phyloP scores from a whole-genome alignment of 2,329 filamentous ascomycete genomes.

The Raffaelea albimanens region DNA sequence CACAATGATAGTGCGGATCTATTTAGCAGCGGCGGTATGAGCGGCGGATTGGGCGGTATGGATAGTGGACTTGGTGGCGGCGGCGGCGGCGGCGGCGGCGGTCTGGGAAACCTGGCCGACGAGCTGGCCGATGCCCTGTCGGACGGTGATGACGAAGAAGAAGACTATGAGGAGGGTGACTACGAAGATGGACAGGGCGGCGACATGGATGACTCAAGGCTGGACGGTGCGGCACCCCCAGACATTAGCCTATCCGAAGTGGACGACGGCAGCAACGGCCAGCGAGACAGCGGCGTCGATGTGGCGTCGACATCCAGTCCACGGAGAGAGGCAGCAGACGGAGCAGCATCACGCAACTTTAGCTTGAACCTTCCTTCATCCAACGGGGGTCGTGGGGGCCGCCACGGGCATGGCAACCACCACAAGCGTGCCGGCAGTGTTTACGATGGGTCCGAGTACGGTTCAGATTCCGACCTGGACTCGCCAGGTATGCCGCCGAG shows the following conservation, averaged over 20 bases:
- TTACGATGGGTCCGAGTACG: slow-evolving; percentile 68
- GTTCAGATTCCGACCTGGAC: slow-evolving; percentile 62
- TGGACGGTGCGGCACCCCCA: slow-evolving; percentile 12
- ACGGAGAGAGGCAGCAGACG: neutral
- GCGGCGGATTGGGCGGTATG: slow-evolving; percentile 4
- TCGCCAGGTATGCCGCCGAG: slow-evolving; percentile 57
- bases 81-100: slow-evolving; percentile 26
- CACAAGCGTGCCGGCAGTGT: slow-evolving; percentile 46
- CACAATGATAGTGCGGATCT: slow-evolving; percentile 33
- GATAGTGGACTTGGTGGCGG: slow-evolving; percentile 27
- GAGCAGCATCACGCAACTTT: slow-evolving; percentile 17
- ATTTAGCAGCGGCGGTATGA: slow-evolving; percentile 30
- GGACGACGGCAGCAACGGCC: slow-evolving; percentile 6
- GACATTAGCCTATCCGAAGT: slow-evolving; percentile 24
- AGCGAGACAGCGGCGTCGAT: slow-evolving; percentile 33
- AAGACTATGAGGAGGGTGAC: slow-evolving; percentile 29
- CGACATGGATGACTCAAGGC: neutral
- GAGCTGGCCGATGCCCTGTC: slow-evolving; percentile 68
- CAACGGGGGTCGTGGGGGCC: slow-evolving; percentile 5
- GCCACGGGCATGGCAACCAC: slow-evolving; percentile 15
- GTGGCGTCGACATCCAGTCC: slow-evolving; percentile 15
- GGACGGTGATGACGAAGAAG: slow-evolving; percentile 45
- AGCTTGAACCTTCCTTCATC: slow-evolving; percentile 36
- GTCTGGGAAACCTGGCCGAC: slow-evolving; percentile 67
- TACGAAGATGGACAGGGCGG: slow-evolving; percentile 28